Evolutionary conservation across 2,329 filamentous ascomycete genomes (phyloP).

Genomic region (Botrytis fabae): DNA sequence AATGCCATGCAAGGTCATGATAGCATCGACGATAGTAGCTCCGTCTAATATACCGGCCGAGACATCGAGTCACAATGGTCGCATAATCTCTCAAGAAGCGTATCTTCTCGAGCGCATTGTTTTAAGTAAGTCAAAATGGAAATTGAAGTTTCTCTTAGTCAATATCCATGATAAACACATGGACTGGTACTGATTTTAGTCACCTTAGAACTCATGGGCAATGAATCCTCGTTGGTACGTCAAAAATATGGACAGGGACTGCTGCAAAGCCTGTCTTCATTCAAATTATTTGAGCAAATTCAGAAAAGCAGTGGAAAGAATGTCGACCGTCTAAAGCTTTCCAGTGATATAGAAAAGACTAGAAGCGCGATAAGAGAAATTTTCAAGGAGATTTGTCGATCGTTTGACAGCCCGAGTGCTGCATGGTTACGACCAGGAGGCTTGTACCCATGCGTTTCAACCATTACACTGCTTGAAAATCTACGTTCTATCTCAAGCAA

Average conservation of each 20-base stretch:
- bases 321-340: background rate
- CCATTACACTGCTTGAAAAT: conserved; percentile 46
- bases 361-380: background rate
- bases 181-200: background rate
- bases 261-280: conserved; percentile 40
- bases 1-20: background rate
- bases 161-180: background rate
- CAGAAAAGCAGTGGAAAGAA: background rate
- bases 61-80: background rate
- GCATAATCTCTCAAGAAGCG: background rate
- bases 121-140: background rate
- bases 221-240: conserved; percentile 40
- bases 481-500: conserved; percentile 42
- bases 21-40: too few relatives aligned
- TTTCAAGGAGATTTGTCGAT: conserved; percentile 17
- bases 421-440: conserved; percentile 45
- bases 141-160: background rate
- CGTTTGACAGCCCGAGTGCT: conserved; percentile 23
- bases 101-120: background rate
- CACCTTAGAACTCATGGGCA: background rate
- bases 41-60: too few relatives aligned
- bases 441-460: conserved; percentile 47
- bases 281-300: conserved; percentile 28
- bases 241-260: conserved; percentile 45
- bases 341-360: conserved; percentile 13